These are phyloP conservation scores for Saccharomyces paradoxus DNA, from an alignment of 805 yeast genomes.

Conservation along the genomic window DNA sequence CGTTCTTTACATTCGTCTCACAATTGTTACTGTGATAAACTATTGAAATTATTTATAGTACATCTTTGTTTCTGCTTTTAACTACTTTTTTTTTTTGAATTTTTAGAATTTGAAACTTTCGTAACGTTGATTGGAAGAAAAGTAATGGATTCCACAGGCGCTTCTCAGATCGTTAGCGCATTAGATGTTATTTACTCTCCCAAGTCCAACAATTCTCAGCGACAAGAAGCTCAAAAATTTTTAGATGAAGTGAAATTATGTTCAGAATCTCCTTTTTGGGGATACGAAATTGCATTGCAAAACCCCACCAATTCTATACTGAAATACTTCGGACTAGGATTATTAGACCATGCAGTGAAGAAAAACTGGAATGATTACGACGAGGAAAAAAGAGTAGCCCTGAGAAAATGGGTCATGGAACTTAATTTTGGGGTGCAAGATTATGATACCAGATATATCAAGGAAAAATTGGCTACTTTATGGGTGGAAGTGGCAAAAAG, in stretches of 20 bases:
- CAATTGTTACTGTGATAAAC: neutral
- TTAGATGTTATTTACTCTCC: conserved; percentile 67
- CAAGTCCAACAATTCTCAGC: conserved; percentile 47
- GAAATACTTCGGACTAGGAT: conserved; percentile 81
- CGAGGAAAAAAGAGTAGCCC: conserved; percentile 50
- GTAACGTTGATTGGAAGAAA: neutral
- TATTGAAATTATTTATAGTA: neutral
- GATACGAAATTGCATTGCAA: conserved; percentile 70
- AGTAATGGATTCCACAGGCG: conserved; percentile 59
- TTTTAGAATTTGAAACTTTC: neutral
- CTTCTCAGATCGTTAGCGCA: conserved; percentile 68
- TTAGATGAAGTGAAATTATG: conserved; percentile 68
- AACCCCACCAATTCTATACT: conserved; percentile 58
- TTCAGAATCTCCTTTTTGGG: conserved; percentile 87
- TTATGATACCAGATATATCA: conserved; percentile 81
- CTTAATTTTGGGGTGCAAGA: conserved; percentile 50
- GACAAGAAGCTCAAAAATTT: conserved; percentile 53
- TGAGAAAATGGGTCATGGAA: conserved; percentile 80
- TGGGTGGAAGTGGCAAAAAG: conserved; percentile 92
- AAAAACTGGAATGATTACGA: conserved; percentile 47
- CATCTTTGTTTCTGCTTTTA: neutral
- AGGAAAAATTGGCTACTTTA: conserved; percentile 78
- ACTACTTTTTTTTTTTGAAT: neutral
- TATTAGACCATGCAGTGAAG: conserved; percentile 66
- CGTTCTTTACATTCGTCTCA: neutral